These are phyloP conservation scores for Malassezia japonica DNA, from an alignment of 1,284 basidiomycete genomes.

Conservation along the genomic window DNA sequence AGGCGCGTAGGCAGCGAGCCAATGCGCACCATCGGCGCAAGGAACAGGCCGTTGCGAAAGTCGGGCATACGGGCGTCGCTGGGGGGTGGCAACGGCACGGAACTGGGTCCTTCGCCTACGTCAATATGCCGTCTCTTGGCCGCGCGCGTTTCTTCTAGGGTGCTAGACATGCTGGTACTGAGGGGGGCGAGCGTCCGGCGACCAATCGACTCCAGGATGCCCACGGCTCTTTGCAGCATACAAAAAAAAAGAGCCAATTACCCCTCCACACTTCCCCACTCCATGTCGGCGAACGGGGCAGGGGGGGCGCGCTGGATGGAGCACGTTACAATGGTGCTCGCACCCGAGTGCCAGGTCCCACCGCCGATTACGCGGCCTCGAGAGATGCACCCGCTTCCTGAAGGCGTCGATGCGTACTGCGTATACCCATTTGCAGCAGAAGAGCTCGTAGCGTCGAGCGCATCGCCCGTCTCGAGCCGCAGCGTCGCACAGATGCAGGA, in stretches of 20 bases:
- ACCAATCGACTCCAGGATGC: not conserved
- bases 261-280: not conserved
- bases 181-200: too few species aligned
- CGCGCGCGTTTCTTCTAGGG: too few species aligned
- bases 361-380: not conserved
- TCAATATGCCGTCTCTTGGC: too few species aligned
- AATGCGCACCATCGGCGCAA: conserved; percentile 45
- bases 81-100: not conserved
- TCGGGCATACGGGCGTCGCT: conserved; percentile 8
- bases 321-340: conserved; percentile 1
- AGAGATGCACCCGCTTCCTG: conserved; percentile 12
- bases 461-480: not conserved
- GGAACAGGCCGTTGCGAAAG: conserved; percentile 33
- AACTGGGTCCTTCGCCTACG: too few species aligned
- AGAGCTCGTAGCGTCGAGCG: not conserved
- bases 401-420: conserved; percentile 13
- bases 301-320: not conserved
- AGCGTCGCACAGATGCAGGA: not conserved
- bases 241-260: not conserved
- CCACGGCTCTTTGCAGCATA: not conserved
- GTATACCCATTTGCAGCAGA: conserved; percentile 11
- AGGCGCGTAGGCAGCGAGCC: conserved; percentile 62
- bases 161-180: too few species aligned
- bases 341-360: conserved; percentile 9
- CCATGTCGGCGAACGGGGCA: not conserved